Evolutionary conservation across 106 monocot species (phyloP).

Genomic region (Cymbidium sinense): DNA sequence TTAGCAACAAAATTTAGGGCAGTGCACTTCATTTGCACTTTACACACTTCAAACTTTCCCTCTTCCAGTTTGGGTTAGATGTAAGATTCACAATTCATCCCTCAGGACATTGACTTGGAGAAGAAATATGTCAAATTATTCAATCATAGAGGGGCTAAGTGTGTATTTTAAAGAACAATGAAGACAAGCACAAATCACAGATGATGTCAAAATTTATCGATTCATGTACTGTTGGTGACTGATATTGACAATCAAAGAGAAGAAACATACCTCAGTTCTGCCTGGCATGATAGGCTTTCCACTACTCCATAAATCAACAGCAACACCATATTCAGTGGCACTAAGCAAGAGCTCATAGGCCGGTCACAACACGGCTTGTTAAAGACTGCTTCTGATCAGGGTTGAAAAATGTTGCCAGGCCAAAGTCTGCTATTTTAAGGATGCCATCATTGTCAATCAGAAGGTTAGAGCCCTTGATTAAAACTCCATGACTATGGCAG

Average conservation of each 20-base stretch:
- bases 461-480: slow-evolving; percentile 61
- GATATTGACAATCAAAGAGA: neutral
- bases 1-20: neutral
- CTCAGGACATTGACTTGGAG: neutral
- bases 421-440: slow-evolving; percentile 59
- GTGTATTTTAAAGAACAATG: neutral
- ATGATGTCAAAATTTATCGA: neutral
- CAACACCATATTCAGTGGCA: slow-evolving; percentile 43
- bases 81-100: neutral
- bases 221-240: neutral
- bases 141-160: neutral
- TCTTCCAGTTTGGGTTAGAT: neutral
- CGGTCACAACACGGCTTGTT: slow-evolving; percentile 67
- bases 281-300: slow-evolving; percentile 69
- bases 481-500: slow-evolving; percentile 49
- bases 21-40: neutral
- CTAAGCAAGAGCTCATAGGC: slow-evolving; percentile 59
- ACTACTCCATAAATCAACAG: slow-evolving; percentile 62
- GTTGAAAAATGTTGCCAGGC: slow-evolving; percentile 47
- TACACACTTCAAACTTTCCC: neutral
- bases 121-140: neutral
- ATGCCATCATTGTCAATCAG: slow-evolving; percentile 47
- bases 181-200: neutral
- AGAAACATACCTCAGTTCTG: slow-evolving; percentile 47
- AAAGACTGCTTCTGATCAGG: slow-evolving; percentile 33